Evolutionary conservation across 2,329 filamentous ascomycete species (phyloP).

Genomic region (Penicillium capsulatum): DNA sequence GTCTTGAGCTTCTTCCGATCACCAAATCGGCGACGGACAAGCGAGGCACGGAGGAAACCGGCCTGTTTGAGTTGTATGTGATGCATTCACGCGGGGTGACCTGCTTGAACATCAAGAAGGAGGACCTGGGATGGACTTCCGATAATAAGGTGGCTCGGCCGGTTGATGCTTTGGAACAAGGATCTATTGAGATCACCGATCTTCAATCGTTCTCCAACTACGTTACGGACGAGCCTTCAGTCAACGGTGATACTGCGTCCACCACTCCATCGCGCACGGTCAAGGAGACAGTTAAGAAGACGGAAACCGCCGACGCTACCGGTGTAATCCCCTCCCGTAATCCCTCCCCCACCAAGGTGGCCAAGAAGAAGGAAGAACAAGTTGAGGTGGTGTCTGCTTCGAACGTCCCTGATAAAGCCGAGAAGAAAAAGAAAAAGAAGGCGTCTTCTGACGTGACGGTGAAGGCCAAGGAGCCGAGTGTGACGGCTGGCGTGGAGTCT

Average conservation of each 20-base stretch:
- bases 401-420: slow-evolving; percentile 52
- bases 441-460: slow-evolving; percentile 40
- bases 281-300: slow-evolving; percentile 40
- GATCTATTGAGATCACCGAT: slow-evolving; percentile 69
- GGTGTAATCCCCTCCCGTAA: slow-evolving; percentile 26
- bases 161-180: slow-evolving; percentile 70
- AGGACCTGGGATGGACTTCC: slow-evolving; percentile 84
- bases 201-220: slow-evolving; percentile 52
- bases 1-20: slow-evolving; percentile 78
- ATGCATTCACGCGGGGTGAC: slow-evolving; percentile 99
- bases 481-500: slow-evolving; percentile 15
- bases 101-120: slow-evolving; percentile 77
- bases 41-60: slow-evolving; percentile 61
- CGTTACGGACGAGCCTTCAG: slow-evolving; percentile 40
- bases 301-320: slow-evolving; percentile 22
- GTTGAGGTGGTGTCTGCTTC: slow-evolving; percentile 23
- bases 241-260: slow-evolving; percentile 42
- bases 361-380: slow-evolving; percentile 42
- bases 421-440: slow-evolving; percentile 69
- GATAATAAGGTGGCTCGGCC: slow-evolving; percentile 82
- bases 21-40: slow-evolving; percentile 50
- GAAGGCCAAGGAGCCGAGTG: slow-evolving; percentile 42
- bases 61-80: slow-evolving; percentile 89
- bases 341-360: slow-evolving; percentile 39
- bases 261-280: slow-evolving; percentile 35